Percentiles rank a stretch among this genome's conserved stretches.
These are phyloP conservation scores for Mucuna pruriens DNA, from an alignment of 306 rosid genomes.

Conservation along the genomic window DNA sequence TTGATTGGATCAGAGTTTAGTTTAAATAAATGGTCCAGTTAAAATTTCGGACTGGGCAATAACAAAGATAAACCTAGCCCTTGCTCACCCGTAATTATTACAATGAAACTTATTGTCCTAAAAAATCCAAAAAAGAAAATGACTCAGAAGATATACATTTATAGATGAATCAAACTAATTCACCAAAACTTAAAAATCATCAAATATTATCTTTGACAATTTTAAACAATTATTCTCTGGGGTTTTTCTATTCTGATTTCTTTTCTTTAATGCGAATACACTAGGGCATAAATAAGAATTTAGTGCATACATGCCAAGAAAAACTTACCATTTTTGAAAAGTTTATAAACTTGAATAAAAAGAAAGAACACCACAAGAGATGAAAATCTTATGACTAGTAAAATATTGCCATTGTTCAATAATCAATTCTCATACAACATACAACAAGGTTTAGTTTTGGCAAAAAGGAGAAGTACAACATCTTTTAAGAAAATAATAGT, in stretches of 20 bases:
- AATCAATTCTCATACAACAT: neutral
- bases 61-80: too few relatives aligned
- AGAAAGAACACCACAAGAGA: slow-evolving; percentile 4
- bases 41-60: too few relatives aligned
- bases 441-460: slow-evolving; percentile 9
- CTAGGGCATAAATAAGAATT: slow-evolving; percentile 10
- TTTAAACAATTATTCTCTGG: neutral
- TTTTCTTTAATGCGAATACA: slow-evolving; percentile 13
- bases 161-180: slow-evolving; percentile 3
- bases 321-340: neutral
- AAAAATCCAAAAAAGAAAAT: neutral
- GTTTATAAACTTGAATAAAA: slow-evolving; percentile 11
- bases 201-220: neutral
- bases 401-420: neutral
- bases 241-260: neutral
- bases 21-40: too few relatives aligned
- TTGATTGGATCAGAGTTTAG: too few relatives aligned
- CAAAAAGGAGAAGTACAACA: slow-evolving; percentile 6
- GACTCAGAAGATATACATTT: neutral
- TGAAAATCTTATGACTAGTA: slow-evolving; percentile 3
- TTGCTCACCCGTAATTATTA: too few relatives aligned
- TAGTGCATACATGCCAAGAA: slow-evolving; percentile 7
- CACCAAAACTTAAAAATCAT: slow-evolving; percentile 18
- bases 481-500: slow-evolving; percentile 7
- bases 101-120: neutral